phyloP scores from a whole-genome alignment of 2,329 filamentous ascomycete species.

The Epicoccum nigrum region DNA sequence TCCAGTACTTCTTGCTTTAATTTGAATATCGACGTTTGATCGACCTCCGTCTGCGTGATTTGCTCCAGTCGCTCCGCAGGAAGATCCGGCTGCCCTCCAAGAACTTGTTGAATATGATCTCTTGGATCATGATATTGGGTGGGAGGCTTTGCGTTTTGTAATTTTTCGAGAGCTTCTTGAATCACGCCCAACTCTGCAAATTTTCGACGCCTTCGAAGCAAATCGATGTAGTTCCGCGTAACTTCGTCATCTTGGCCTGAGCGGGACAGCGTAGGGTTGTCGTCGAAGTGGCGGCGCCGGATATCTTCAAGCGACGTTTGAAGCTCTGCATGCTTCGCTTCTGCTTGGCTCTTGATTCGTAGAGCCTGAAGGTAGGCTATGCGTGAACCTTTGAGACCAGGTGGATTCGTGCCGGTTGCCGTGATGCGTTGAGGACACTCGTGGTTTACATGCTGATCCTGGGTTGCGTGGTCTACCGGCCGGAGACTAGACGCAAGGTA shows the following conservation, averaged over 20 bases:
- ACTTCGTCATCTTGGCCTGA: constrained; percentile 38
- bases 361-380: constrained; percentile 55
- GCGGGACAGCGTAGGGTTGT: constrained; percentile 38
- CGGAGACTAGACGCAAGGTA: constrained; percentile 41
- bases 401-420: constrained; percentile 33
- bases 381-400: constrained; percentile 52
- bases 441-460: constrained; percentile 42
- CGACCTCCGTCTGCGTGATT: constrained; percentile 25
- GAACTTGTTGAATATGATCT: constrained; percentile 31
- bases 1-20: constrained; percentile 50
- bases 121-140: constrained; percentile 33
- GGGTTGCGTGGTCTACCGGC: constrained; percentile 34
- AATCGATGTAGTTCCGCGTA: constrained; percentile 48
- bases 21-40: constrained; percentile 38
- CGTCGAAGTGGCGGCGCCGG: constrained; percentile 29
- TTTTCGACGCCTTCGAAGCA: constrained; percentile 55
- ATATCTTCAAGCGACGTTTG: constrained; percentile 42
- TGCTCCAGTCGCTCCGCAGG: constrained; percentile 42
- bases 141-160: constrained; percentile 46
- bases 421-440: constrained; percentile 35
- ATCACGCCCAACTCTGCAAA: constrained; percentile 55
- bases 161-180: constrained; percentile 51
- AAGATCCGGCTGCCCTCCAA: constrained; percentile 47
- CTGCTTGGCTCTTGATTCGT: constrained; percentile 50
- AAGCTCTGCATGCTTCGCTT: constrained; percentile 44